phyloP scores from a whole-genome alignment of 1,284 basidiomycete species.

The Xerocomus minutiporus region DNA sequence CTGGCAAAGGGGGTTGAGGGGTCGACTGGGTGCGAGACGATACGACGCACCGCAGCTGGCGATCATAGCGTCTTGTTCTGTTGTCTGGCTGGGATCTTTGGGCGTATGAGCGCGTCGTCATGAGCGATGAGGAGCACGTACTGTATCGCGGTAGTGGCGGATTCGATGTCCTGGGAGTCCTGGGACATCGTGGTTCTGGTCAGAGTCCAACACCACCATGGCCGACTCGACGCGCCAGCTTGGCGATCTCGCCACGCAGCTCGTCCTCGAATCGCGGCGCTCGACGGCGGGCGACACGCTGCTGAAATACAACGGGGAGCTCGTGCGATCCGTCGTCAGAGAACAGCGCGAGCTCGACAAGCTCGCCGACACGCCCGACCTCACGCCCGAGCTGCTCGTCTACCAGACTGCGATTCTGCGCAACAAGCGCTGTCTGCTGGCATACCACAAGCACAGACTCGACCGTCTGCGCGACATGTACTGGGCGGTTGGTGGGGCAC shows the following conservation, averaged over 20 bases:
- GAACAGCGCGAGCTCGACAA: conserved; percentile 88
- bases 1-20: conserved; percentile 38
- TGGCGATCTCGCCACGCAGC: conserved; percentile 83
- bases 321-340: conserved; percentile 81
- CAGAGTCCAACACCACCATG: conserved; percentile 15
- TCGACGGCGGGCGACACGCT: conserved; percentile 80
- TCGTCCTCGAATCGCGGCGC: conserved; percentile 81
- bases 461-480: conserved; percentile 79
- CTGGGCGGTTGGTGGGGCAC: conserved; percentile 90
- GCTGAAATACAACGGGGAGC: conserved; percentile 87
- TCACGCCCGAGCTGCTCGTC: conserved; percentile 73
- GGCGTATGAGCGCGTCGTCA: not conserved
- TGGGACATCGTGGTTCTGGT: conserved; percentile 27
- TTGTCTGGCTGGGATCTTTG: conserved; percentile 60
- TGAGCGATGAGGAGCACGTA: conserved; percentile 27
- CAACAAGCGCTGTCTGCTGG: conserved; percentile 91
- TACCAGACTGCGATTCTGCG: conserved; percentile 84
- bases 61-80: conserved; percentile 83
- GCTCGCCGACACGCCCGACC: conserved; percentile 42
- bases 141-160: conserved; percentile 48
- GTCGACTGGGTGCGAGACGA: not conserved
- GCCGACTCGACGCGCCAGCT: conserved; percentile 48
- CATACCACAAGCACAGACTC: conserved; percentile 84
- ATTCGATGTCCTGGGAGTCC: conserved; percentile 49
- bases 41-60: conserved; percentile 73